Base-by-base conservation (phyloP, 805 yeast genomes). In the Tetrapisispora arboricola region DNA sequence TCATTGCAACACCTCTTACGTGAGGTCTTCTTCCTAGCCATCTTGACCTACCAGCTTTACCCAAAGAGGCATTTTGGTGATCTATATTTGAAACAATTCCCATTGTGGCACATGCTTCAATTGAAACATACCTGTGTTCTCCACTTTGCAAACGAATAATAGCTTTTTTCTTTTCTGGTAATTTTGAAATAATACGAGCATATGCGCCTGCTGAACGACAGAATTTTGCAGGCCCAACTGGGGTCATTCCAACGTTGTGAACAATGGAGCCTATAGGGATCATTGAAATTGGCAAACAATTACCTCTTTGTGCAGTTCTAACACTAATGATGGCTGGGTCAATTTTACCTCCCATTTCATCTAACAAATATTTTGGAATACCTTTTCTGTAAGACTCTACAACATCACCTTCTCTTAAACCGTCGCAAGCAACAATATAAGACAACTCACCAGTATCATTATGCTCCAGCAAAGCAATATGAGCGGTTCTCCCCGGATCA, bases 1-100 rank as follows among this genome's bases (percentile, higher is more conserved):
- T 92, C 95, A 85, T 86, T 38, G 98, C 97, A 53, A 86, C 84
- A 75, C 98, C 98, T 71, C 98, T 82, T 30, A 88, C 96, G 39
- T 80, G 77, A 28, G 98, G 98, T 65, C 97, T 79, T 56, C 82
- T 80, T 48, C 97, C 98, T 59, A 83, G 70, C 72, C 87, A 81
- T 62, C 98, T 80, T 40, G 81, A 72, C 65, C 96, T 78, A 56
- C 98, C 98, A 19, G 98, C 98, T 64, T 92, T 92, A 72, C 98
- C 98, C 67, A 86, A 75, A 44, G 84, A 75, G 48, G 77, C 75
- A 51, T 85, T 84, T 66, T 84, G 92, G 65, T 90, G 96, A 51
- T 87, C 96, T 40, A 85, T 76, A 62, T 92, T 92, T 13, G 96
- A 86, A 11, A 87, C 94, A 38, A 84, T 75, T 26, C 98, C 98